Evolutionary conservation across 2,329 filamentous ascomycete genomes (phyloP), one percentile per base, ranked within the genome.

Genomic region (Pseudogymnoascus sp.): DNA sequence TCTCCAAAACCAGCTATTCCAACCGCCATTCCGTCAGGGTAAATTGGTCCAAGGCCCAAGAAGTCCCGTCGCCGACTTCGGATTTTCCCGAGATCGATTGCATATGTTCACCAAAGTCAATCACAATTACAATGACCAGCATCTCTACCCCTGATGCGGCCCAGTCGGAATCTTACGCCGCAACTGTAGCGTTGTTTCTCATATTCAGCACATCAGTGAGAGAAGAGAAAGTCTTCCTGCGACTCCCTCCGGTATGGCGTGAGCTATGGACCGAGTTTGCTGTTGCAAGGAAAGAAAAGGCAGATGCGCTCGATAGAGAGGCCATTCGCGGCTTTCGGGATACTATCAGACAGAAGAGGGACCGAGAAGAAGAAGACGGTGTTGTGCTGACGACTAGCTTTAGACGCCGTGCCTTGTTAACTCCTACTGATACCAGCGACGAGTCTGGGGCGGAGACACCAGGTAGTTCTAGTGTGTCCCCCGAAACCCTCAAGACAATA

Each of bases 101-200:
- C 62, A 72, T 16, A 69, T 64, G 68, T 69, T 34, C 76, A 12
- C 77, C 83, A 4, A 81, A 76, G 16, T 79, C 80, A 36, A 85
- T 88, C 23, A 83, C 79, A 10, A 86, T 95, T 68, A 88, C 86
- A 45, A 96, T 97, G 88, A 80, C 77, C 3, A 81, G 82, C 0
- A 76, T 96, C 47, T 89, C 91, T 10, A 88, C 91, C 0, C 85
- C 91, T 0, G 88, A 91, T 62, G 69, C 80, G 11, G 86, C 87
- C 67, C 93, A 99, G 73, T 96, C 95, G 5, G 93, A 97, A 74
- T 87, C 88, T 1, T 97, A 88, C 69, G 83, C 95, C 45, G 90
- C 92, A 5, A 96, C 92, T 0, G 81, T 85, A 11, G 91, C 89
- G 1, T 77, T 99, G 1, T 97, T 96, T 73, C 82, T 90, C 42